Conservation (phyloP, 2,329 filamentous ascomycete genomes). For the Ceratocystis cubensis region DNA sequence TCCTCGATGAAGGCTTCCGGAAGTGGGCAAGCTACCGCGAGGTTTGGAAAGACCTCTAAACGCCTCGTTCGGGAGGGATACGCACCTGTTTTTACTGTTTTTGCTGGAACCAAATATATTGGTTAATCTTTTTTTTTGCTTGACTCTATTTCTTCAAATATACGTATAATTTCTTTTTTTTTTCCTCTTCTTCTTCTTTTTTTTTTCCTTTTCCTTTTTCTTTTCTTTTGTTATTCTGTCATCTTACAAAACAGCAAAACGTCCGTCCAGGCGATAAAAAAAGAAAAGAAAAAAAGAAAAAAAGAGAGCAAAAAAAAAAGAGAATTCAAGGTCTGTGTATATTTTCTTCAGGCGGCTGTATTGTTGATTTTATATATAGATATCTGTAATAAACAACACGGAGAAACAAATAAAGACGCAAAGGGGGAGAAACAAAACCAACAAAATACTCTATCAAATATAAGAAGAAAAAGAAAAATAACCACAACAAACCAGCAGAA, state of each 20-base stretch:
- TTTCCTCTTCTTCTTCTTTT: no score
- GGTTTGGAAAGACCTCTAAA: slow-evolving; percentile 36
- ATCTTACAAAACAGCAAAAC: not conserved
- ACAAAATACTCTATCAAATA: slow-evolving; percentile 10
- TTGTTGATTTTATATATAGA: not conserved
- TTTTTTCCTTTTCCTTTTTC: rapidly evolving
- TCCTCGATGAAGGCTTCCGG: slow-evolving; percentile 36
- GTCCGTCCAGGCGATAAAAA: not conserved
- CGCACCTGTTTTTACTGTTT: not conserved
- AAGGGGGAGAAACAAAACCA: not conserved
- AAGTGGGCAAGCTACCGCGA: slow-evolving; percentile 48
- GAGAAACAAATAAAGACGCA: not conserved
- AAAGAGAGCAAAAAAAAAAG: not conserved
- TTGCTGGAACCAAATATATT: not conserved
- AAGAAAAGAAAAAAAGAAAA: not conserved
- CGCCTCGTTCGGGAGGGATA: not conserved
- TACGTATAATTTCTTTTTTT: not conserved
- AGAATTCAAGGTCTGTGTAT: no score
- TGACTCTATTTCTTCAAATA: not conserved
- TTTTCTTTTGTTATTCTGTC: not conserved
- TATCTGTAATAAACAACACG: not conserved
- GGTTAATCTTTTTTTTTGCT: not conserved
- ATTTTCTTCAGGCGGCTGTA: no score
- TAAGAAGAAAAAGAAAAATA: slow-evolving; percentile 1
- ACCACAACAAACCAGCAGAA: slow-evolving; percentile 16